Evolutionary conservation across 2,329 filamentous ascomycete genomes (phyloP).

Genomic region (Fusarium nisikadoi): DNA sequence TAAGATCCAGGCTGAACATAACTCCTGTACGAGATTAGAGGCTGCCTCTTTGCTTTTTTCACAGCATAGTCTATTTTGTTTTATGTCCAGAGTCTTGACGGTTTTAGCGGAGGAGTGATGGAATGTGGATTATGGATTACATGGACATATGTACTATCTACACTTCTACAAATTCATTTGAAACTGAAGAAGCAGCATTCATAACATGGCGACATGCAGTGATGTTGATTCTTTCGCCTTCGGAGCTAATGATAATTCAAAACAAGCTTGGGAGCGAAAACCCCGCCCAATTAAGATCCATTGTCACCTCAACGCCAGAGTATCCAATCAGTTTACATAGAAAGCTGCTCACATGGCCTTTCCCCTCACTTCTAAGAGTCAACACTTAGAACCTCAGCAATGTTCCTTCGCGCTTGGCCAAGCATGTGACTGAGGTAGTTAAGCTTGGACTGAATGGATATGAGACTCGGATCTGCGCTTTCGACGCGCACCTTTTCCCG

Average conservation of each 20-base stretch:
- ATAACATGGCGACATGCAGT: background rate
- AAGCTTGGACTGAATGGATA: slow-evolving; percentile 86
- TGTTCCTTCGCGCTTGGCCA: slow-evolving; percentile 73
- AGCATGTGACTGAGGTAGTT: slow-evolving; percentile 80
- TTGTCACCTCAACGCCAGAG: slow-evolving; percentile 34
- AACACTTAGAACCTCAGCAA: slow-evolving; percentile 82
- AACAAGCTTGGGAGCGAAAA: background rate
- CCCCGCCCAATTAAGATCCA: slow-evolving; percentile 6
- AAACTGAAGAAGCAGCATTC: slow-evolving; percentile 13
- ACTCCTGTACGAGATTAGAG: slow-evolving; percentile 28
- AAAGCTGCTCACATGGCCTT: slow-evolving; percentile 25
- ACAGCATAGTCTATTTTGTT: slow-evolving; percentile 32
- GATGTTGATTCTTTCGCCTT: background rate
- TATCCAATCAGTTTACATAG: slow-evolving; percentile 43
- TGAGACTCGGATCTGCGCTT: slow-evolving; percentile 86
- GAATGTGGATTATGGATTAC: slow-evolving; percentile 39
- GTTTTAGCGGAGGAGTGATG: slow-evolving; percentile 32
- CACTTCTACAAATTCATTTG: slow-evolving; percentile 35
- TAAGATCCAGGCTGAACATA: background rate
- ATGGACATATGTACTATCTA: slow-evolving; percentile 43
- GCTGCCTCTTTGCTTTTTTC: slow-evolving; percentile 6
- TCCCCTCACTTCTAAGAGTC: slow-evolving; percentile 43
- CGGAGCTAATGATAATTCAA: background rate
- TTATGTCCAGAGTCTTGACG: slow-evolving; percentile 20
- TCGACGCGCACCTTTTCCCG: slow-evolving; percentile 91